Evolutionary conservation across 768 basidiomycete species (phyloP), one percentile per base, ranked within the genome.

Genomic region (Tulasnella sp.): DNA sequence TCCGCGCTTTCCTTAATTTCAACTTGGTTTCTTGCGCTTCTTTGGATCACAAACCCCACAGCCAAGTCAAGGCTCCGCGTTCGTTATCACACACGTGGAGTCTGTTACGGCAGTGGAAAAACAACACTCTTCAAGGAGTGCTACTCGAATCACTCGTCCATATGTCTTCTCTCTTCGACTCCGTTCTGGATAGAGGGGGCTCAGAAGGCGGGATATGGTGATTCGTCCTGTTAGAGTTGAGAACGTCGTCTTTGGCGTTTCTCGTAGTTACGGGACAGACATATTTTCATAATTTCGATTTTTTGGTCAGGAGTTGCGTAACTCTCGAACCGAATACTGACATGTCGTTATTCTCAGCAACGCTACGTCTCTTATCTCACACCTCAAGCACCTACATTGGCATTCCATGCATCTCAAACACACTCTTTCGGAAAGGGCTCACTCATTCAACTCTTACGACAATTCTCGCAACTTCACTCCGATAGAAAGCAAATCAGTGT

Each of bases 401-500:
- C 93, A 2, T 96, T 98, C 74, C 93, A 99, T 63, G 95, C 93
- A 5, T 98, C 93, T 19, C 91, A 92, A 39, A 95, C 95, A 65
- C 92, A 99, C 69, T 95, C 93, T 1, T 99, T 99, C 62, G 95
- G 93, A 60, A 98, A 99, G 68, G 93, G 93, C 16, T 89, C 95
- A 16, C 79, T 99, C 55, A 99, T 99, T 60, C 91, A 95, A 66
- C 77, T 98, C 39, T 75, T 99, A 40, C 78, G 95, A 24, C 95
- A 98, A 63, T 99, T 99, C 66, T 85, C 91, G 4, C 87, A 88
- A 58, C 77, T 98, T 32, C 95, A 98, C 66, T 87, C 89, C 9
- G 95, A 99, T 70, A 96, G 95, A 72, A 98, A 95, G 69, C 93
- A 99, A 65, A 98, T 99, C 59, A 93, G 89, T 16, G 91, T 99